phyloP scores from a whole-genome alignment of 768 basidiomycete species.

The Russula lepida region DNA sequence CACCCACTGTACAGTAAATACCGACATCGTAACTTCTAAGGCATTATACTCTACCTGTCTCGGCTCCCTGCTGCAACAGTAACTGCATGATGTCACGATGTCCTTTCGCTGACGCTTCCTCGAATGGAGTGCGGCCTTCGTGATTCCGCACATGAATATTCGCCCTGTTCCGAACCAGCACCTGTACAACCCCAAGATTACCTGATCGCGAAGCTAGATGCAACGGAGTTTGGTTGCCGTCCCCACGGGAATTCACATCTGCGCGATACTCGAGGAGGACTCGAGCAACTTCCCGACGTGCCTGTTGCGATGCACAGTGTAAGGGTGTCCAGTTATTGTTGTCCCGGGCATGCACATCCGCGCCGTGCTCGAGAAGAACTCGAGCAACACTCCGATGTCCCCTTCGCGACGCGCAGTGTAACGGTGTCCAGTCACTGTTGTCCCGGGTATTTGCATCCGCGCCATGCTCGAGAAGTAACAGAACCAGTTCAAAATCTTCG shows the following conservation, averaged over 20 bases:
- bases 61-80: neutral
- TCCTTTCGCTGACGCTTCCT: neutral
- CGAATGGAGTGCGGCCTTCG: neutral
- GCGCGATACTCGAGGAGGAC: neutral
- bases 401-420: neutral
- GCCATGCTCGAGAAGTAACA: neutral
- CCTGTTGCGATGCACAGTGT: neutral
- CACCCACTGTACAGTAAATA: neutral
- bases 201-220: neutral
- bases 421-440: neutral
- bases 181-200: neutral
- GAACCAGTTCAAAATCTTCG: neutral
- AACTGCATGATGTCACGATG: neutral
- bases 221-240: neutral
- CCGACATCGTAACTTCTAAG: neutral
- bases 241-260: neutral
- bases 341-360: neutral
- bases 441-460: neutral
- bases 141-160: neutral
- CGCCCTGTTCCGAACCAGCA: neutral
- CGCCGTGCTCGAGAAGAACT: neutral
- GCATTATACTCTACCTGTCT: neutral
- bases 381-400: neutral
- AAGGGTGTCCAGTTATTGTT: neutral
- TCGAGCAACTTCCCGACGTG: neutral